Evolutionary conservation across 2,329 filamentous ascomycete species (phyloP).

Genomic region (Incumbomyces lentus): DNA sequence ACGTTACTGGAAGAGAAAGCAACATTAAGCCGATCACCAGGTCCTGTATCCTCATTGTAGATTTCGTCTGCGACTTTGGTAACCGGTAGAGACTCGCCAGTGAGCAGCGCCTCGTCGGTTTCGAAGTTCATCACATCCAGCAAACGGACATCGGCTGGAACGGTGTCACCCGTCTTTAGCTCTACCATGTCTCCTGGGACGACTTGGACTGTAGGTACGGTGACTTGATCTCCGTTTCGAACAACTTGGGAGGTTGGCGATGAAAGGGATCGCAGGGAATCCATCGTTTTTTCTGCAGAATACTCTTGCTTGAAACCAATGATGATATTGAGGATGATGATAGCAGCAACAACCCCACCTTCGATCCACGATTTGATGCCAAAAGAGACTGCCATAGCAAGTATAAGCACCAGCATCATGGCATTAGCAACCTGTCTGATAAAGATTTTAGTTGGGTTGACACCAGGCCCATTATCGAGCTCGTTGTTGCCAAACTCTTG

Average conservation of each 20-base stretch:
- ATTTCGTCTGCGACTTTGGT: conserved; percentile 40
- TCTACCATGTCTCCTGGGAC: conserved; percentile 51
- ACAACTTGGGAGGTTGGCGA: conserved; percentile 43
- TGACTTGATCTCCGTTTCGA: conserved; percentile 38
- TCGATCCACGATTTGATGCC: conserved; percentile 51
- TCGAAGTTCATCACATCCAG: conserved; percentile 51
- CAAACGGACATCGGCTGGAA: conserved; percentile 39
- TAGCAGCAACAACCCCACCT: conserved; percentile 47
- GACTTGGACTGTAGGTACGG: conserved; percentile 39
- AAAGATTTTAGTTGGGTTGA: conserved; percentile 56
- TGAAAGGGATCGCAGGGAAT: conserved; percentile 40
- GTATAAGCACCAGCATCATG: conserved; percentile 45
- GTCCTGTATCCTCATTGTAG: conserved; percentile 38
- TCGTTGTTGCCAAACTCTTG: conserved; percentile 53
- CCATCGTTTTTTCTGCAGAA: conserved; percentile 44
- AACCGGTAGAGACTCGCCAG: conserved; percentile 52
- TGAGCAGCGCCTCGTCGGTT: conserved; percentile 52
- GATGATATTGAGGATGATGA: conserved; percentile 48
- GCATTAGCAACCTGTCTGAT: conserved; percentile 43
- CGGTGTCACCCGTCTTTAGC: conserved; percentile 37
- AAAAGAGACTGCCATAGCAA: conserved; percentile 48
- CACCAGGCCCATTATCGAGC: conserved; percentile 55
- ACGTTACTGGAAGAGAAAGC: conserved; percentile 52
- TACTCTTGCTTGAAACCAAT: conserved; percentile 49
- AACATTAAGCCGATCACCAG: conserved; percentile 52